These are phyloP conservation scores for Dryas alaskensis DNA, from an alignment of 306 rosid genomes.

Conservation along the genomic window DNA sequence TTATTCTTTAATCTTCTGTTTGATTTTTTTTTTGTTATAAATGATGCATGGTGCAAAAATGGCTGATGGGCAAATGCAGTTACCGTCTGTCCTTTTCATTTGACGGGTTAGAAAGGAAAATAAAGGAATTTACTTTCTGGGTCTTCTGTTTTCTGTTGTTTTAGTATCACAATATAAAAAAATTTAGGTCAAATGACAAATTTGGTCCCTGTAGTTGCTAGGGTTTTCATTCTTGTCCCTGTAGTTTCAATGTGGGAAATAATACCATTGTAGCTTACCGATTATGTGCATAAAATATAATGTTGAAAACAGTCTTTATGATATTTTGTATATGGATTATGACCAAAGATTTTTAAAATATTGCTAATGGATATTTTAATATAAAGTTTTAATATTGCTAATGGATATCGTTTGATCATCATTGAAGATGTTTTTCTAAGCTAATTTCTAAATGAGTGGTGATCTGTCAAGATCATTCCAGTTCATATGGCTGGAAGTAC, in stretches of 20 bases:
- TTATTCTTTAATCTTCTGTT: not conserved
- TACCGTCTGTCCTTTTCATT: not conserved
- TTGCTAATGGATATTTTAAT: not conserved
- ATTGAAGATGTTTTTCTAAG: too few relatives aligned
- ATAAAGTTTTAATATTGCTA: not conserved
- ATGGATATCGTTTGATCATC: not conserved
- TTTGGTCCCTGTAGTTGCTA: too few relatives aligned
- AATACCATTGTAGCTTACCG: too few relatives aligned
- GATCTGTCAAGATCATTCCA: too few relatives aligned
- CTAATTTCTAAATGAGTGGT: too few relatives aligned
- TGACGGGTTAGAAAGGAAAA: not conserved
- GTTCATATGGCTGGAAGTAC: too few relatives aligned
- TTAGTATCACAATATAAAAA: not conserved
- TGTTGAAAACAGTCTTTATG: not conserved
- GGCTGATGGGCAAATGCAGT: conserved; percentile 4
- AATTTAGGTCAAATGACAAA: not conserved
- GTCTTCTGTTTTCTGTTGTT: not conserved
- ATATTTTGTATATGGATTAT: not conserved
- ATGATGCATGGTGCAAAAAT: not conserved
- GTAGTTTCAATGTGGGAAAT: too few relatives aligned
- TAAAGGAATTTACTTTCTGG: not conserved
- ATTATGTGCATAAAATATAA: not conserved
- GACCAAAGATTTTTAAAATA: not conserved
- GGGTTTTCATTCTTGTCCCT: too few relatives aligned
- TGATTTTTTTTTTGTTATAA: not conserved